Evolutionary conservation across 2,329 filamentous ascomycete species (phyloP).

Genomic region (Fusarium zealandicum): DNA sequence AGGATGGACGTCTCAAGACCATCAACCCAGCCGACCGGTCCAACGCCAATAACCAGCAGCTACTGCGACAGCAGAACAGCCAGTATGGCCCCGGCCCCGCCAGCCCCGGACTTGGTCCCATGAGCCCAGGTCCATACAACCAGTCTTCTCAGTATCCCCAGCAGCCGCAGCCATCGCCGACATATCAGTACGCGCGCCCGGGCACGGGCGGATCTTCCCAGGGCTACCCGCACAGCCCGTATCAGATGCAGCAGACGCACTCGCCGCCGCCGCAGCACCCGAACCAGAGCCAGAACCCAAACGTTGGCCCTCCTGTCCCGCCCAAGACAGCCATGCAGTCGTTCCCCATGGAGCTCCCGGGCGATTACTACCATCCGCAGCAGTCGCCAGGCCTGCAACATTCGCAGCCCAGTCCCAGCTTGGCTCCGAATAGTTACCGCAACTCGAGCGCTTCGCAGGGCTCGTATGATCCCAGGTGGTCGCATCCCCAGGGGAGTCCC

Average conservation of each 20-base stretch:
- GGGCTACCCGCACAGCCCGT: conserved; percentile 27
- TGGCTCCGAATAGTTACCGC: conserved; percentile 30
- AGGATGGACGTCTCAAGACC: conserved; percentile 68
- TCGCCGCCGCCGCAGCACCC: conserved; percentile 31
- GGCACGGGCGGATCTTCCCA: conserved; percentile 24
- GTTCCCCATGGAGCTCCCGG: conserved; percentile 54
- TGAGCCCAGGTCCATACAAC: conserved; percentile 32
- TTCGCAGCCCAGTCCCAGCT: conserved; percentile 35
- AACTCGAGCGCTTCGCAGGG: conserved; percentile 33
- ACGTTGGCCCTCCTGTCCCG: conserved; percentile 36
- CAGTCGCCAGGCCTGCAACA: conserved; percentile 43
- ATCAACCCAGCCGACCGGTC: conserved; percentile 61
- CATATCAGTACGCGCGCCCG: conserved; percentile 26
- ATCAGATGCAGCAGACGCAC: conserved; percentile 32
- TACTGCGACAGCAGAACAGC: conserved; percentile 46
- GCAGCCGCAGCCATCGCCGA: conserved; percentile 40
- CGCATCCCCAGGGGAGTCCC: conserved; percentile 44
- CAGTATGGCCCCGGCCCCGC: conserved; percentile 6
- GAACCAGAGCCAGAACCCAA: conserved; percentile 28
- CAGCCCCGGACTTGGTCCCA: conserved; percentile 1
- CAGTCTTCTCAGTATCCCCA: conserved; percentile 32
- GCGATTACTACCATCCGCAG: conserved; percentile 57
- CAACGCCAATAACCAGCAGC: conserved; percentile 41
- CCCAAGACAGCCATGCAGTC: conserved; percentile 37
- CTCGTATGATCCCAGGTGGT: conserved; percentile 52